Conservation (phyloP, 768 basidiomycete species). For the Dendrothele bispora region DNA sequence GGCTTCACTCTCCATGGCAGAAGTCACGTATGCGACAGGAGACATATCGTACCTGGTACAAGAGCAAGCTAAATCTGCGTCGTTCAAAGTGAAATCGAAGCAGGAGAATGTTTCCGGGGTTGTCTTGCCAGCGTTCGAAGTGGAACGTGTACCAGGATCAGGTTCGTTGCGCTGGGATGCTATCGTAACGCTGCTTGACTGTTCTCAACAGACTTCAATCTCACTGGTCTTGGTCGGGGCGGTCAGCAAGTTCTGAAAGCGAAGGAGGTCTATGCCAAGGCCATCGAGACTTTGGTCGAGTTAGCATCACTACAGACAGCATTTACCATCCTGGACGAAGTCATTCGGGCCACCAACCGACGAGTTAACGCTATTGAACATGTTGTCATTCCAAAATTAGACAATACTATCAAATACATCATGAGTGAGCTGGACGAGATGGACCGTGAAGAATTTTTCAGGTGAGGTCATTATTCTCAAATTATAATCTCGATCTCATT, state of each 20-base stretch:
- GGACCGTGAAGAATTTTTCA: conserved; percentile 95
- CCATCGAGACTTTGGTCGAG: conserved; percentile 95
- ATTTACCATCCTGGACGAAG: conserved; percentile 97
- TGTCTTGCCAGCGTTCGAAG: conserved; percentile 92
- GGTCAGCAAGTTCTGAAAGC: conserved; percentile 94
- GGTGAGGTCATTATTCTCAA: conserved; percentile 41
- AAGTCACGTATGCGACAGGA: conserved; percentile 96
- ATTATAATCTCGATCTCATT: background rate
- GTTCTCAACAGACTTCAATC: conserved; percentile 77
- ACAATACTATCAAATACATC: conserved; percentile 98
- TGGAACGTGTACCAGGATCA: conserved; percentile 80
- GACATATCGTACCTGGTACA: conserved; percentile 98
- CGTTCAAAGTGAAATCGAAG: conserved; percentile 90
- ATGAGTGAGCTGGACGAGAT: conserved; percentile 97
- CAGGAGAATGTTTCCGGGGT: conserved; percentile 99
- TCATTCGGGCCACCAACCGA: conserved; percentile 98
- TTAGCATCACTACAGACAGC: conserved; percentile 96
- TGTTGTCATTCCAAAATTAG: conserved; percentile 90
- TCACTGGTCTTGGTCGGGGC: conserved; percentile 95
- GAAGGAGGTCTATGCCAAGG: conserved; percentile 98
- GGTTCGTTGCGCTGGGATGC: conserved; percentile 42
- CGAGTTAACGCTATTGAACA: conserved; percentile 99
- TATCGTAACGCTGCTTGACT: too few species aligned
- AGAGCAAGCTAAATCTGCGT: conserved; percentile 88
- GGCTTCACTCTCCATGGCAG: conserved; percentile 97